Evolutionary conservation across 1,284 basidiomycete species (phyloP).

Genomic region (Fomitopsis betulina): DNA sequence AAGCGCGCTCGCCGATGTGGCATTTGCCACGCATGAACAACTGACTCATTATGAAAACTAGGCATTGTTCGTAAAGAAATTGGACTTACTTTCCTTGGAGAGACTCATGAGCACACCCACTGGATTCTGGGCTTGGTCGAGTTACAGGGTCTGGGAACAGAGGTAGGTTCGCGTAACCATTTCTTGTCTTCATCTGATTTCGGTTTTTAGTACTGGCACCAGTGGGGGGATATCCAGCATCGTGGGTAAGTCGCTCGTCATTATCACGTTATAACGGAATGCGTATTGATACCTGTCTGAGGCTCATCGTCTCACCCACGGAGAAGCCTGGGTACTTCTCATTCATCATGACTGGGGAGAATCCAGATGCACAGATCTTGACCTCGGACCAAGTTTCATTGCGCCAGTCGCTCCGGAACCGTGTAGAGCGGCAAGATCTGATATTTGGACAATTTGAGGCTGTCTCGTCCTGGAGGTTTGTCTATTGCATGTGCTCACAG

Average conservation of each 20-base stretch:
- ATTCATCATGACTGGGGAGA: background rate
- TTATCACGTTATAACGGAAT: too few species aligned
- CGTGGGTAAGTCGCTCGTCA: background rate
- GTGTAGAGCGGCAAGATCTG: slow-evolving; percentile 7
- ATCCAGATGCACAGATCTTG: background rate
- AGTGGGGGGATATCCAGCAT: slow-evolving; percentile 16
- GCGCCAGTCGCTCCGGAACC: background rate
- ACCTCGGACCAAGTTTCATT: background rate
- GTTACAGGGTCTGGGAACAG: slow-evolving; percentile 17
- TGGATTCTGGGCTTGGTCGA: slow-evolving; percentile 27
- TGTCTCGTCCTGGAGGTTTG: slow-evolving; percentile 8
- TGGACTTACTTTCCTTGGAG: slow-evolving; percentile 27
- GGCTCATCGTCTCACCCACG: background rate
- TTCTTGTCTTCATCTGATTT: background rate
- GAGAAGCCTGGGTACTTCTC: background rate
- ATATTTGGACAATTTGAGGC: slow-evolving; percentile 4
- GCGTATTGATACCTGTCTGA: background rate
- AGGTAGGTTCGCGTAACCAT: background rate
- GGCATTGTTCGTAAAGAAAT: slow-evolving; percentile 26
- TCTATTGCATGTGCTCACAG: background rate
- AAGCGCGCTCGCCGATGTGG: background rate
- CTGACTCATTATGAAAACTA: slow-evolving; percentile 3
- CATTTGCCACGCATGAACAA: slow-evolving; percentile 9
- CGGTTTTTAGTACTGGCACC: slow-evolving; percentile 6
- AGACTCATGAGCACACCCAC: slow-evolving; percentile 18